Base-by-base conservation (phyloP, 2,329 filamentous ascomycete species). In the Xylariaceae sp. region DNA sequence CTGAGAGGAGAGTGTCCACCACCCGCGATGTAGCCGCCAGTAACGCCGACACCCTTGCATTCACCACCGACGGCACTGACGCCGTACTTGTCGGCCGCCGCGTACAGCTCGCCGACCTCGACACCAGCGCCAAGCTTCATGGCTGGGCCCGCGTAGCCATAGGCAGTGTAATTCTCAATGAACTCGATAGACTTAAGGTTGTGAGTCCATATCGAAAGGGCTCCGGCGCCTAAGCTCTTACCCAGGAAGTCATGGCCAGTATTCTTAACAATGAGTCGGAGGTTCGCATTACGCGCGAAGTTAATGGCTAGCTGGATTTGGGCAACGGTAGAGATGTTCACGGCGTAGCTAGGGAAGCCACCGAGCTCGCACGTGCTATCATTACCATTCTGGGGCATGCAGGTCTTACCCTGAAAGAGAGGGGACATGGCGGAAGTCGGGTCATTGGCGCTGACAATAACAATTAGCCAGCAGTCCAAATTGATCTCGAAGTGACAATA, bases 121-220 rank as follows among this genome's bases (percentile, higher is more conserved):
- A 84, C 76, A 45, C 81, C 82, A 10, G 80, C 74, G 2, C 79
- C 81, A 16, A 82, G 69, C 65, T 80, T 83, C 58, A 84, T 74
- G 1, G 81, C 81, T 2, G 76, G 69, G 0, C 80, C 80, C 0
- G 64, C 65, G 51, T 74, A 76, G 4, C 53, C 37, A 3, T 53
- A 32, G 32, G 51, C 50, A 2, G 54, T 62, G 64, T 77, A 73
- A 15, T 58, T 61, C 9, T 58, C 48, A 40, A 63, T 43, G 27
- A 68, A 70, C 27, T 61, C 47, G 20, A 70, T 62, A 26, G 57
- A 50, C 52, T 72, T 69, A 39, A 72, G 59, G 32, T 67, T 60
- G 56, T 71, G 71, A 6, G 70, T 72, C 66, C 70, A 72, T 33
- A 72, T 63, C 21, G 64, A 67, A 20, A 75, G 64, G 0, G 72